These are phyloP conservation scores for Pyropia yezoensis DNA, from an alignment of 23 red algal species.

Conservation along the genomic window DNA sequence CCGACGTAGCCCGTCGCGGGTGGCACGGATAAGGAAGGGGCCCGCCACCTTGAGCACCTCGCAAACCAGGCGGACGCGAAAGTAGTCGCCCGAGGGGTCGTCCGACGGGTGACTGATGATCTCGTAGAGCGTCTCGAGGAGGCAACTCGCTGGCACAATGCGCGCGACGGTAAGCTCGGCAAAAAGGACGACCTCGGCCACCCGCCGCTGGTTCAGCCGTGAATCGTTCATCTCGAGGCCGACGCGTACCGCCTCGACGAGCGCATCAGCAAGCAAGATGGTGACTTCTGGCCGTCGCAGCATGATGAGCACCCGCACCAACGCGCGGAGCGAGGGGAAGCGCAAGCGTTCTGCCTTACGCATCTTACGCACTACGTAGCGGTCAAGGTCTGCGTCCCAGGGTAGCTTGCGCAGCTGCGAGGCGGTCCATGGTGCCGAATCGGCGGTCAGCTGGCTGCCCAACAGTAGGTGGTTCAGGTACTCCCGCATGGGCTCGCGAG, in stretches of 20 bases:
- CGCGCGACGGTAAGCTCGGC: constrained; percentile 57
- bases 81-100: constrained; percentile 62
- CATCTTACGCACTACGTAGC: constrained; percentile 68
- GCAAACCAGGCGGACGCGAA: constrained; percentile 60
- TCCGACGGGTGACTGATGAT: constrained; percentile 22
- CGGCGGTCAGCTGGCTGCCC: constrained; percentile 22
- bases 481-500: constrained; percentile 71
- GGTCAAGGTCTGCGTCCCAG: constrained; percentile 75
- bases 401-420: constrained; percentile 72
- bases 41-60: constrained; percentile 14
- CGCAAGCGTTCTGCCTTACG: constrained; percentile 50
- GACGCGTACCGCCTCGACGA: constrained; percentile 52
- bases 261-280: constrained; percentile 52
- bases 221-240: constrained; percentile 72
- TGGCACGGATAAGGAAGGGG: too few species aligned
- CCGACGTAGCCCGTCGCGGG: too few species aligned
- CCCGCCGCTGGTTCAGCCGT: constrained; percentile 59
- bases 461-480: constrained; percentile 64
- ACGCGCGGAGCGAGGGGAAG: constrained; percentile 25
- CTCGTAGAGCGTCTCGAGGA: constrained; percentile 55
- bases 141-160: constrained; percentile 27
- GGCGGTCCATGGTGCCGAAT: constrained; percentile 47
- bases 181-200: constrained; percentile 69
- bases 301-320: too few species aligned
- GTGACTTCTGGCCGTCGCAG: constrained; percentile 25